Percentiles rank a stretch among this genome's conserved stretches.
Conservation (phyloP, 495 filamentous ascomycete species). For the Penicillium odoratum region DNA sequence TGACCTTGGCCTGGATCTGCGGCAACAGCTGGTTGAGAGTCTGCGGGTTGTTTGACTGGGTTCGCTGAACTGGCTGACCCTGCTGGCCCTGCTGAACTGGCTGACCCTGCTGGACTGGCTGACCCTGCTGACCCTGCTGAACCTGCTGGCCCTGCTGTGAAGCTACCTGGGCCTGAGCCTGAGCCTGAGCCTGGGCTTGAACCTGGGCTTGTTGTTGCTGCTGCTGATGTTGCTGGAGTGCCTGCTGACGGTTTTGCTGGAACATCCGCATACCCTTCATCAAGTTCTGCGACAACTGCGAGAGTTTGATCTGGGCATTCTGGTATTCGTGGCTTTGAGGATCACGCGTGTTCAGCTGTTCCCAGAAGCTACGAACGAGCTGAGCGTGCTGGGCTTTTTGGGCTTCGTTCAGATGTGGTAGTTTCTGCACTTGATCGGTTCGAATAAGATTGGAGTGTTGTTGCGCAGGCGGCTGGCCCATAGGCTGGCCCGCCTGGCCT, state of each 20-base stretch:
- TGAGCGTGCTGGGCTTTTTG: conserved; percentile 67
- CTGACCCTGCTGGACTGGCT: conserved; percentile 17
- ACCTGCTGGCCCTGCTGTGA: conserved; percentile 23
- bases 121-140: conserved; percentile 16
- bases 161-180: conserved; percentile 2
- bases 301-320: conserved; percentile 62
- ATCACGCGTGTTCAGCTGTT: conserved; percentile 57
- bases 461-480: conserved; percentile 35
- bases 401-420: conserved; percentile 53
- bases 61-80: conserved; percentile 35
- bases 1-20: conserved; percentile 49
- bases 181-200: not conserved
- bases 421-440: conserved; percentile 53
- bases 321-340: conserved; percentile 57
- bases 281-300: conserved; percentile 64
- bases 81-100: conserved; percentile 17
- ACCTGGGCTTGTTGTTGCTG: conserved; percentile 8
- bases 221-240: conserved; percentile 30
- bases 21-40: conserved; percentile 41
- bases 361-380: conserved; percentile 62
- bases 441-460: conserved; percentile 52
- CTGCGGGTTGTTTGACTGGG: conserved; percentile 44
- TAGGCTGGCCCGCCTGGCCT: conserved; percentile 34
- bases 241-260: conserved; percentile 46
- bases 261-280: conserved; percentile 55